Evolutionary conservation across 2,329 filamentous ascomycete species (phyloP).

Genomic region (Fusarium aywerte): DNA sequence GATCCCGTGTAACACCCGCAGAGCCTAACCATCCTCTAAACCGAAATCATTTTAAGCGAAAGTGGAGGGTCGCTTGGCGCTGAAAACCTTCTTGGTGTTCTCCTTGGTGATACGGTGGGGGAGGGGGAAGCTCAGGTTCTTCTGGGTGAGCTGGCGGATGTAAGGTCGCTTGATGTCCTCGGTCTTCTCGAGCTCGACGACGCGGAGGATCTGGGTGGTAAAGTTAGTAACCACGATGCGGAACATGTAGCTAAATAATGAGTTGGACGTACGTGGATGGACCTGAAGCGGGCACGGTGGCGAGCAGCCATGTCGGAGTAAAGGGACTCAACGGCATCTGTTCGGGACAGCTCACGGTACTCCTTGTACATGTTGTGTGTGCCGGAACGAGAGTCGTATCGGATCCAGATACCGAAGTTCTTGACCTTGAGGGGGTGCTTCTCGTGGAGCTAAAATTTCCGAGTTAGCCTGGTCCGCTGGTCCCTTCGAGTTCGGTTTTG

Average conservation of each 20-base stretch:
- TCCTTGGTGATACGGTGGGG: conserved; percentile 93
- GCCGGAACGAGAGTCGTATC: conserved; percentile 99
- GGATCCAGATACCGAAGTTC: conserved; percentile 99
- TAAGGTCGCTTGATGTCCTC: conserved; percentile 97
- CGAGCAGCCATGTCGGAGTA: conserved; percentile 99
- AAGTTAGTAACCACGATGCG: conserved; percentile 10
- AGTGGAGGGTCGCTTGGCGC: conserved; percentile 91
- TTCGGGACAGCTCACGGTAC: conserved; percentile 98
- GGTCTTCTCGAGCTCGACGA: conserved; percentile 95
- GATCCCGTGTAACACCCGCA: conserved; percentile 71
- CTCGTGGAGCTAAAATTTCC: conserved; percentile 84
- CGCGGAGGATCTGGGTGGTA: conserved; percentile 84
- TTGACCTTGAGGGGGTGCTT: conserved; percentile 99
- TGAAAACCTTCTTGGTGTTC: conserved; percentile 89
- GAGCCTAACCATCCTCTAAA: conserved; percentile 63
- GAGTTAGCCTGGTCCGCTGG: not conserved
- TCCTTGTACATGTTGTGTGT: conserved; percentile 99
- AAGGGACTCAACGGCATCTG: conserved; percentile 93
- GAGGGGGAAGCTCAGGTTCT: conserved; percentile 97
- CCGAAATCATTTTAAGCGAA: conserved; percentile 85
- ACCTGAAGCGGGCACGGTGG: conserved; percentile 96
- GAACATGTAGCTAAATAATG: not conserved
- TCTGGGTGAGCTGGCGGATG: conserved; percentile 97
- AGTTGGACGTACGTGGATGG: conserved; percentile 85
- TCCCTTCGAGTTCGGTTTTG: not conserved